Evolutionary conservation across 257 asterid species (phyloP).

Genomic region (Nicotiana obtusifolia): DNA sequence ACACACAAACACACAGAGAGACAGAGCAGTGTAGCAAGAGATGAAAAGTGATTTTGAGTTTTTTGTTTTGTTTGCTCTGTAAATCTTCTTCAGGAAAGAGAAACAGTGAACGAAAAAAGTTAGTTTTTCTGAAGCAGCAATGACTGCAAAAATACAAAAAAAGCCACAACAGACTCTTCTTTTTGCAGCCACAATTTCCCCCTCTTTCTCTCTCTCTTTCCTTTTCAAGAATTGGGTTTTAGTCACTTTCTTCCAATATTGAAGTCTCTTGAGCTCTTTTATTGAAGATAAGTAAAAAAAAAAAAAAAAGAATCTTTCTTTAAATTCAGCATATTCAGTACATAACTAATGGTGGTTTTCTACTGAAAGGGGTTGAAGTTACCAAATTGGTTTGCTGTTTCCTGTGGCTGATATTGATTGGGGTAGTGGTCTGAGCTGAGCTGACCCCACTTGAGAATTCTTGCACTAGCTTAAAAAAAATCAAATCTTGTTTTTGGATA

Average conservation of each 20-base stretch:
- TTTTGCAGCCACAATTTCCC: neutral
- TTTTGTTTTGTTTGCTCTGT: neutral
- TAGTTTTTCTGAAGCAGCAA: neutral
- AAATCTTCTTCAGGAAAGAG: neutral
- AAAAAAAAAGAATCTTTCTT: neutral
- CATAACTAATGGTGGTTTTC: neutral
- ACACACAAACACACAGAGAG: neutral
- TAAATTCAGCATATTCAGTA: neutral
- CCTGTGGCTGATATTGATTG: constrained; percentile 24
- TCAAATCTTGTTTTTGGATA: constrained; percentile 6
- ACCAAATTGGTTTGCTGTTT: constrained; percentile 6
- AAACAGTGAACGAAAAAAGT: neutral
- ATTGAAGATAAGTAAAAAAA: constrained; percentile 6
- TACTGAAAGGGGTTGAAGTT: neutral
- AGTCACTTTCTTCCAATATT: neutral
- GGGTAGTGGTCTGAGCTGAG: neutral
- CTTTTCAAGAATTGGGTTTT: constrained; percentile 5
- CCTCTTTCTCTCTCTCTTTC: neutral
- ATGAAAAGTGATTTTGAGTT: neutral
- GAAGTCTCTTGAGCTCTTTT: neutral
- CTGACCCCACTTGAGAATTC: constrained; percentile 26
- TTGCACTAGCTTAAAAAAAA: neutral
- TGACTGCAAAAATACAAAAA: neutral
- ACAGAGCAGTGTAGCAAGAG: neutral
- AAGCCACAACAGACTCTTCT: neutral